Base-by-base conservation (phyloP, 2,329 filamentous ascomycete species). In the Colletotrichum magnum region DNA sequence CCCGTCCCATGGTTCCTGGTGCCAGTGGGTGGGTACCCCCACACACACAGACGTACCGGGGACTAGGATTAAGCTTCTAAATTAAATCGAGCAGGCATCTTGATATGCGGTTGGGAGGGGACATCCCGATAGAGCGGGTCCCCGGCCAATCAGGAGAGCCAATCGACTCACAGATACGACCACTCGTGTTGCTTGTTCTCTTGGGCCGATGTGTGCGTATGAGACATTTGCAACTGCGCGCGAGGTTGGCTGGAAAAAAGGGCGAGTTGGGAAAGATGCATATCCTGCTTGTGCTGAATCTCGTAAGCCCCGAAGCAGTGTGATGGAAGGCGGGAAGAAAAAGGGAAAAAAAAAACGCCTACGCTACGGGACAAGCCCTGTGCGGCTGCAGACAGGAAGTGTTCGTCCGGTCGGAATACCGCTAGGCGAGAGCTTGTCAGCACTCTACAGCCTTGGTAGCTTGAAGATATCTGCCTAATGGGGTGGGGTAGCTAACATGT, bases 21-120 rank as follows among this genome's bases (percentile, higher is more conserved):
- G n/a, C 7, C 21, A 6, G n/a, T 52, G 51, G 7, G 32, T 36
- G 32, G 32, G 10, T 7, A 2, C 32, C 32, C 32, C 32, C 32
- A 36, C 32, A 36, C 28, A 26, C 59, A 64, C 52, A 64, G 28
- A 32, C 18, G 32, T 10, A 4, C 13, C 48, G 9, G 48, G 36
- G 24, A 32, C 53, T 39, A 54, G 60, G 65, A 41, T 56, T 50
- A 59, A 64, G 65, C 39, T 65, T 68, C 61, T 65, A 65, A 56
- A 65, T 54, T 59, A 64, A 66, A 61, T 58, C 54, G 39, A 47
- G 10, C 45, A 63, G 36, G 59, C 64, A 58, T 45, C n/a, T n/a
- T 56, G 47, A 52, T 52, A 52, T 52, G 32, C n/a, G 18, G 58
- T 51, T 60, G 58, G 58, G 41, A 51, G 13, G 21, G 4, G 32